Conservation (phyloP, 306 rosid species). For the Castanea mollissima region DNA sequence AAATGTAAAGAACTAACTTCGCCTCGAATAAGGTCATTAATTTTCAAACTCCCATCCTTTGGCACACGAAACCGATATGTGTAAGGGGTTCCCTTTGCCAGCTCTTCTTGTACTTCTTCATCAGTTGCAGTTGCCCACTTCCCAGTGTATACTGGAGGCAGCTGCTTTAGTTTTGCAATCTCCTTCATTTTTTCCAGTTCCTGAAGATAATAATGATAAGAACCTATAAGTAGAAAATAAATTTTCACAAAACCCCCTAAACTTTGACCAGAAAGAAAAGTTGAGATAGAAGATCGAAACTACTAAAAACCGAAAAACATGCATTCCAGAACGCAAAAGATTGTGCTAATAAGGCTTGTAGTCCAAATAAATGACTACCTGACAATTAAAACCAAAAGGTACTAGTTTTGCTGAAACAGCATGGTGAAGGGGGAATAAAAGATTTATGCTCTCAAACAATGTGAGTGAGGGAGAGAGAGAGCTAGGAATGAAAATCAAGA, state of each 20-base stretch:
- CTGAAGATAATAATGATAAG: slow-evolving; percentile 31
- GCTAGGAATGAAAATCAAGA: background rate
- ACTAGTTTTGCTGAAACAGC: background rate
- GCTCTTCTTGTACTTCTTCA: slow-evolving; percentile 67
- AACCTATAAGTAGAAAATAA: background rate
- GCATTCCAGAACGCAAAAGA: background rate
- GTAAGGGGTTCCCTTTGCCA: slow-evolving; percentile 62
- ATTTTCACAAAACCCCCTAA: background rate
- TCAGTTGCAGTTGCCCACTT: slow-evolving; percentile 77
- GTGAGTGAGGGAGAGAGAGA: background rate
- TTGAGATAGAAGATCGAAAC: background rate
- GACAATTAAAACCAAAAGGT: background rate
- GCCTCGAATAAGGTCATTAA: slow-evolving; percentile 85
- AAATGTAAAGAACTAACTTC: slow-evolving; percentile 49
- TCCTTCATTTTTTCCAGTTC: slow-evolving; percentile 95
- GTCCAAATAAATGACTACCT: too few species aligned
- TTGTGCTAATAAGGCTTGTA: background rate
- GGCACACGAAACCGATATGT: slow-evolving; percentile 87
- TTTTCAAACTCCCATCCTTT: slow-evolving; percentile 74
- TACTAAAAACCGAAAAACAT: background rate
- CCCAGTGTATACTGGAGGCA: slow-evolving; percentile 89
- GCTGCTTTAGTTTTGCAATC: slow-evolving; percentile 62
- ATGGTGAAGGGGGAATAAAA: background rate
- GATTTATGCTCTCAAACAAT: background rate
- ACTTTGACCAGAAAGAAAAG: background rate